These are phyloP conservation scores for Thielaviopsis ethacetica DNA, from an alignment of 2,329 filamentous ascomycete species.

Conservation along the genomic window DNA sequence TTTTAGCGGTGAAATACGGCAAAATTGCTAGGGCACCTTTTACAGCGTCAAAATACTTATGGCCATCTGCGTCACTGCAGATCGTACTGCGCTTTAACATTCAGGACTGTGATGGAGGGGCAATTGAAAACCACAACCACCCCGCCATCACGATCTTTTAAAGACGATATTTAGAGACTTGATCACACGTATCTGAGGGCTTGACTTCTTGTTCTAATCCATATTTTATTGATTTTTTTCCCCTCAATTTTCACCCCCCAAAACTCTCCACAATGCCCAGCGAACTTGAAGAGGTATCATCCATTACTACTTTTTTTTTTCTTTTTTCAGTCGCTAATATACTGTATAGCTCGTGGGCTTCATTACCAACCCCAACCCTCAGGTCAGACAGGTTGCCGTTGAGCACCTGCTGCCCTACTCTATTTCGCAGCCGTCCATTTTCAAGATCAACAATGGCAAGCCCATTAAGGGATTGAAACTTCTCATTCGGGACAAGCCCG, in stretches of 20 bases:
- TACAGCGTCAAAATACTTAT: constrained; percentile 4
- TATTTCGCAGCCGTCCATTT: constrained; percentile 54
- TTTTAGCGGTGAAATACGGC: constrained; percentile 11
- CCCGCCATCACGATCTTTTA: constrained; percentile 1
- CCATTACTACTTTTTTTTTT: neutral
- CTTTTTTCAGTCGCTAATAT: constrained; percentile 4
- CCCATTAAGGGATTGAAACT: constrained; percentile 81
- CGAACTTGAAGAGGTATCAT: constrained; percentile 54
- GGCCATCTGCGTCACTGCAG: neutral
- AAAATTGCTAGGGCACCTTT: constrained; percentile 1
- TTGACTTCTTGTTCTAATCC: neutral
- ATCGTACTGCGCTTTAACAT: neutral
- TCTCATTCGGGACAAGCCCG: constrained; percentile 65
- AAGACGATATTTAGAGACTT: neutral
- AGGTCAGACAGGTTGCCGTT: constrained; percentile 71
- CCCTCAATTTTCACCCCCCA: neutral
- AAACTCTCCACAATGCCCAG: constrained; percentile 43
- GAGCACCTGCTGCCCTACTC: constrained; percentile 81
- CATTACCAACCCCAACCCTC: constrained; percentile 78
- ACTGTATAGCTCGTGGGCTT: constrained; percentile 72
- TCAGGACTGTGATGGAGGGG: neutral
- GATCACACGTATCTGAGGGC: neutral
- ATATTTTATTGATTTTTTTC: neutral
- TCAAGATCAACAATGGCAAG: constrained; percentile 64
- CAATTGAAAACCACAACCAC: neutral